Evolutionary conservation across 2,329 filamentous ascomycete species (phyloP).

Genomic region (Fusarium veterinarium): DNA sequence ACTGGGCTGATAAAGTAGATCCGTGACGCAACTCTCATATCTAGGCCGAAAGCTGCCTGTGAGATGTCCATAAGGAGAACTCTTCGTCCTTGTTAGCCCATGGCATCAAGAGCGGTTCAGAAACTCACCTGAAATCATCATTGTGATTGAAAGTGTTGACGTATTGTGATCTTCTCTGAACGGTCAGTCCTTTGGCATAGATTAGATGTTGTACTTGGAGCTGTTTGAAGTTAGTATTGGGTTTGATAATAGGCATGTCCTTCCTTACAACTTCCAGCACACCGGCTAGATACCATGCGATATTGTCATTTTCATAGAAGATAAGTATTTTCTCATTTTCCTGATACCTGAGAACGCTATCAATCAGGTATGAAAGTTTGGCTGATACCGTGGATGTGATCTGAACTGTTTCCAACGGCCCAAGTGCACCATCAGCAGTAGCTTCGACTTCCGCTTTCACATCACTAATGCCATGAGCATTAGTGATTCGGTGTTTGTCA

Average conservation of each 20-base stretch:
- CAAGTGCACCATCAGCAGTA: conserved; percentile 42
- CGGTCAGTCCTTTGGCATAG: conserved; percentile 72
- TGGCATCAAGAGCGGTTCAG: neutral
- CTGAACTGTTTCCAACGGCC: conserved; percentile 67
- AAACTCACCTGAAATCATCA: conserved; percentile 64
- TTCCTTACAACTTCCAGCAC: conserved; percentile 75
- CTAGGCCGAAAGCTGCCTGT: conserved; percentile 88
- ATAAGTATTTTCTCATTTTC: conserved; percentile 85
- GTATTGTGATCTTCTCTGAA: conserved; percentile 76
- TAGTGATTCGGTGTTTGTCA: conserved; percentile 49
- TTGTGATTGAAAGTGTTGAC: conserved; percentile 81
- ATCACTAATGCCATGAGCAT: conserved; percentile 46
- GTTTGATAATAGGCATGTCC: neutral
- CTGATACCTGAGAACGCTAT: conserved; percentile 76
- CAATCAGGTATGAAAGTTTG: conserved; percentile 87
- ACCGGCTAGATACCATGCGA: conserved; percentile 86
- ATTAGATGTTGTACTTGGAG: conserved; percentile 71
- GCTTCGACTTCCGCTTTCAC: conserved; percentile 37
- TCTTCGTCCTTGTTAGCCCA: conserved; percentile 50
- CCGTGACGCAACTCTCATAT: conserved; percentile 83
- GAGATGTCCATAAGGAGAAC: conserved; percentile 92
- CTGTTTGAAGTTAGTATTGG: conserved; percentile 45
- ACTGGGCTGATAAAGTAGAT: conserved; percentile 93
- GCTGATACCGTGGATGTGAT: conserved; percentile 85
- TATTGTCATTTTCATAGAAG: conserved; percentile 91